phyloP scores from a whole-genome alignment of 1,139 yeast genomes.

The Lodderomyces oxycetoniae region DNA sequence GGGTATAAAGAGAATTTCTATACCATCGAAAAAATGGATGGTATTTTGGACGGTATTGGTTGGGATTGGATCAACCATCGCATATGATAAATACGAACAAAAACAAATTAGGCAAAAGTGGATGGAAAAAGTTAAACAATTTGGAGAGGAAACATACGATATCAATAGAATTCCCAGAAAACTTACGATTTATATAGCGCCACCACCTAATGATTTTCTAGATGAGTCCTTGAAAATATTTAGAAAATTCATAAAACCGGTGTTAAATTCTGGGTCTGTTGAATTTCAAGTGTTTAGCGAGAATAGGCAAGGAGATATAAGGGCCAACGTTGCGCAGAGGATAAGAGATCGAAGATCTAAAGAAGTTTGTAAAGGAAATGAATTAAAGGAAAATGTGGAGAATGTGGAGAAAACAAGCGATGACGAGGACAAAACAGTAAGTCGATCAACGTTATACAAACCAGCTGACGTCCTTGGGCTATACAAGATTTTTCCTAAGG shows the following conservation, averaged over 20 bases:
- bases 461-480: constrained; percentile 59
- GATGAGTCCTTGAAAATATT: constrained; percentile 72
- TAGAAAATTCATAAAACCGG: constrained; percentile 80
- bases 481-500: constrained; percentile 34
- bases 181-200: constrained; percentile 80
- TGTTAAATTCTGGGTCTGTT: constrained; percentile 78
- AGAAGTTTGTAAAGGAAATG: constrained; percentile 8
- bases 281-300: constrained; percentile 75
- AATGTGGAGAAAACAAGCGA: constrained; percentile 8
- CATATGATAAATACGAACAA: constrained; percentile 76
- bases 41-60: constrained; percentile 78
- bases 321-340: constrained; percentile 76
- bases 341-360: constrained; percentile 62
- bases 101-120: constrained; percentile 60
- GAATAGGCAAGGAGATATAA: constrained; percentile 85
- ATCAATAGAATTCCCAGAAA: constrained; percentile 60
- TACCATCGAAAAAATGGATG: constrained; percentile 92
- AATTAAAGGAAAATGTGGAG: background rate
- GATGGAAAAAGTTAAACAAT: constrained; percentile 54
- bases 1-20: constrained; percentile 73
- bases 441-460: constrained; percentile 41
- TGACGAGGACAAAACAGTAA: constrained; percentile 19
- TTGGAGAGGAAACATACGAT: constrained; percentile 36
- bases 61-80: constrained; percentile 63
- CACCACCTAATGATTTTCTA: constrained; percentile 91